phyloP scores from a whole-genome alignment of 2,329 filamentous ascomycete genomes.

The Magnaporthiopsis incrustans region DNA sequence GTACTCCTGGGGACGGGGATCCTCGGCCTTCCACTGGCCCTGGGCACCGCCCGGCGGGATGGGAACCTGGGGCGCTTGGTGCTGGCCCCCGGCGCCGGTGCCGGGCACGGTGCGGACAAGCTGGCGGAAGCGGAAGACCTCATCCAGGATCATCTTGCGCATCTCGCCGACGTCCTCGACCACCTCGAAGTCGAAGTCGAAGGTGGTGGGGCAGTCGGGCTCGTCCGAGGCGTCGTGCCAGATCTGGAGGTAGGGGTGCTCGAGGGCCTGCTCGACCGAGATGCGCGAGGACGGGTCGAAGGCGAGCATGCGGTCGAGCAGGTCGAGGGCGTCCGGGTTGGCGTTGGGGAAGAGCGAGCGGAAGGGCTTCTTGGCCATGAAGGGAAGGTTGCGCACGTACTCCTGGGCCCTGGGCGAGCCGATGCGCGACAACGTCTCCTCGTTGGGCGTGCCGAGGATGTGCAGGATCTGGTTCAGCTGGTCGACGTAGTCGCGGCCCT shows the following conservation, averaged over 20 bases:
- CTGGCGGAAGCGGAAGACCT: constrained; percentile 79
- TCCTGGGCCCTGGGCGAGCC: constrained; percentile 94
- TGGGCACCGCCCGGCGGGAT: constrained; percentile 35
- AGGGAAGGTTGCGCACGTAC: constrained; percentile 93
- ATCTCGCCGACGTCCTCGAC: constrained; percentile 91
- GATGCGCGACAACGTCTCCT: constrained; percentile 88
- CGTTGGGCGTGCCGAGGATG: constrained; percentile 92
- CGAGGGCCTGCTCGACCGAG: constrained; percentile 86
- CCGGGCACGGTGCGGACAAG: constrained; percentile 44
- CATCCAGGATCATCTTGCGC: constrained; percentile 95
- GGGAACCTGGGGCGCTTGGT: constrained; percentile 36
- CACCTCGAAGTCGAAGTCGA: constrained; percentile 98
- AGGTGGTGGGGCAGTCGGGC: constrained; percentile 84
- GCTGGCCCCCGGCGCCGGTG: constrained; percentile 19
- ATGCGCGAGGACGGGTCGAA: constrained; percentile 94
- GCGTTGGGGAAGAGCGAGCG: constrained; percentile 82
- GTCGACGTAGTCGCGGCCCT: constrained; percentile 97
- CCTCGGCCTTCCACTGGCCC: constrained; percentile 50
- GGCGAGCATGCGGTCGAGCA: constrained; percentile 93
- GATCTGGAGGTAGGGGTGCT: constrained; percentile 94
- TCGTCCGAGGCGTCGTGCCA: constrained; percentile 98
- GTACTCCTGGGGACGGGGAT: constrained; percentile 54
- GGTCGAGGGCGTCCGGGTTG: constrained; percentile 90
- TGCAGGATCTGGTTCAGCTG: constrained; percentile 99
- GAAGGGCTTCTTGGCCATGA: constrained; percentile 91